Conservation (phyloP, 2,329 filamentous ascomycete genomes). For the Phyllosticta capitalensis region DNA sequence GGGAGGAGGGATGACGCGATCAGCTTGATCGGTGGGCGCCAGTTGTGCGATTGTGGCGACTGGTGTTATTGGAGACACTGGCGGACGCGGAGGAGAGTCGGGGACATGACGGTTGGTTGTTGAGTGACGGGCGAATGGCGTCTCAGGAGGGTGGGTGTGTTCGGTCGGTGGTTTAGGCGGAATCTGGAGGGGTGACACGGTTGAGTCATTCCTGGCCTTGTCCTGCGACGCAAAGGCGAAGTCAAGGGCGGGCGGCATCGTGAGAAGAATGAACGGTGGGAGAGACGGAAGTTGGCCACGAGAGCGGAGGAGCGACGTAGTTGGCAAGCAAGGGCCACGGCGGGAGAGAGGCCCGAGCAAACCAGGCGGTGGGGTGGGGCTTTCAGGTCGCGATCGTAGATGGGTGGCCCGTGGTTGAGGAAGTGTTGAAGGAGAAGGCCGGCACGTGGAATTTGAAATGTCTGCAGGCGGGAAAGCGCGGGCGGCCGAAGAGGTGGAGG, state of each 20-base stretch:
- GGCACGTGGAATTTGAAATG: no score
- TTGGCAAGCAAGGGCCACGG: slow-evolving; percentile 2
- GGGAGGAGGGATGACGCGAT: slow-evolving; percentile 13
- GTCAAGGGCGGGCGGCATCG: slow-evolving; percentile 27
- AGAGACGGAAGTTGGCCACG: not conserved
- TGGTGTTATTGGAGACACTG: slow-evolving; percentile 33
- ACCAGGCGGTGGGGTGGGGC: not conserved
- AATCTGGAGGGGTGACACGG: slow-evolving; percentile 9
- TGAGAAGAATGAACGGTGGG: slow-evolving; percentile 11
- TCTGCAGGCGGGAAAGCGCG: no score
- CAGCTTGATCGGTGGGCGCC: slow-evolving; percentile 21
- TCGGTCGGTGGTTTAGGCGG: not conserved
- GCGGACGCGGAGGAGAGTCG: slow-evolving; percentile 17
- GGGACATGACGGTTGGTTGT: slow-evolving; percentile 3
- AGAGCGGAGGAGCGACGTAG: not conserved
- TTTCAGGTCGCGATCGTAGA: not conserved
- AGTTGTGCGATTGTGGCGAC: slow-evolving; percentile 26
- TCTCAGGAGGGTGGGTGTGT: slow-evolving; percentile 1
- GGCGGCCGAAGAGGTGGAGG: no score
- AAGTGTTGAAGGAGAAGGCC: no score
- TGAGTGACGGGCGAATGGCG: slow-evolving; percentile 2
- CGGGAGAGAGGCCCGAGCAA: slow-evolving; percentile 2
- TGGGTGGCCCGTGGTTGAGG: no score
- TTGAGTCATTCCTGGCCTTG: slow-evolving; percentile 13
- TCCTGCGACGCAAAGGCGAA: slow-evolving; percentile 16